phyloP scores from a whole-genome alignment of 2,329 filamentous ascomycete species.

The Coniochaeta sp. region DNA sequence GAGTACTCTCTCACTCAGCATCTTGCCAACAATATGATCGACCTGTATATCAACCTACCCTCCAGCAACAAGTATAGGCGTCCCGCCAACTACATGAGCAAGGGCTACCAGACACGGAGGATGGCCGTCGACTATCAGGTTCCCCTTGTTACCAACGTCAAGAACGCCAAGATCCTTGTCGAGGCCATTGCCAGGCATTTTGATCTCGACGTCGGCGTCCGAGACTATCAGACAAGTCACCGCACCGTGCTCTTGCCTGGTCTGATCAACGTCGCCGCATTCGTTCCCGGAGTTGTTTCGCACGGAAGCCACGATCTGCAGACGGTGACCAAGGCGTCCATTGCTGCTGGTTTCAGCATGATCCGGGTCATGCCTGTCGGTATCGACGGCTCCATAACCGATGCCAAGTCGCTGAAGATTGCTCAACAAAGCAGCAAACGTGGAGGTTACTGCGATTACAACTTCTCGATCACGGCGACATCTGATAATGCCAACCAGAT shows the following conservation, averaged over 20 bases:
- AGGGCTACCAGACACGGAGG: conserved; percentile 90
- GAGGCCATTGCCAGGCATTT: conserved; percentile 90
- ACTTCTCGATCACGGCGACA: conserved; percentile 70
- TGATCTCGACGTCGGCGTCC: conserved; percentile 70
- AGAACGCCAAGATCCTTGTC: conserved; percentile 95
- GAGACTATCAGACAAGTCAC: conserved; percentile 90
- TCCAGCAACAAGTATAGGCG: conserved; percentile 96
- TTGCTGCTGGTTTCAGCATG: conserved; percentile 73
- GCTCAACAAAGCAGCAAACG: conserved; percentile 65
- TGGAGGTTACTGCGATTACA: conserved; percentile 69
- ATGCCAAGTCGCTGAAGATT: conserved; percentile 61
- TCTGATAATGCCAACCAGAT: conserved; percentile 69
- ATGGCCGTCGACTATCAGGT: conserved; percentile 99
- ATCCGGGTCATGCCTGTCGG: conserved; percentile 72
- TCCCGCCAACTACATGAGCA: conserved; percentile 97
- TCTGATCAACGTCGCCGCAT: conserved; percentile 72
- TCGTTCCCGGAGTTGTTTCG: conserved; percentile 65
- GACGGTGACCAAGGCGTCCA: conserved; percentile 63
- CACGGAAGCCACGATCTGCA: conserved; percentile 61
- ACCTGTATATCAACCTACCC: conserved; percentile 98
- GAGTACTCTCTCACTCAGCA: conserved; percentile 97
- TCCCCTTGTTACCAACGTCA: conserved; percentile 95
- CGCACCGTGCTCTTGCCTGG: conserved; percentile 66
- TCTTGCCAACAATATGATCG: conserved; percentile 94
- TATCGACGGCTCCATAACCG: conserved; percentile 64